Conservation (phyloP, 306 rosid genomes). For the Abrus precatorius region DNA sequence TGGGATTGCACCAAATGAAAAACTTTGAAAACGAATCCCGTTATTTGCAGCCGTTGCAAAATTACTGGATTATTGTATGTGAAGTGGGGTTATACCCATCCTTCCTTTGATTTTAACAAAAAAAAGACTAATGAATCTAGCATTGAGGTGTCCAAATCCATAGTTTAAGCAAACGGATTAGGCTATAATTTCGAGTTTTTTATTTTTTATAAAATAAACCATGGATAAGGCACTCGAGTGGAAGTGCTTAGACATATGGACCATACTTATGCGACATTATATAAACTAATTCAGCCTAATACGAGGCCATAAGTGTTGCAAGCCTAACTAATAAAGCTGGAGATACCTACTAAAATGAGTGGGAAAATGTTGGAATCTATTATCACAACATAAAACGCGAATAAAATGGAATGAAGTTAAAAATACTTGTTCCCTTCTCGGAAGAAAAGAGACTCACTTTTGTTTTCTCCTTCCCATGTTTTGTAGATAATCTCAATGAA, state of each 20-base stretch:
- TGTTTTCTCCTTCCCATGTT: conserved; percentile 10
- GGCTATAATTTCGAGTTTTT: conserved; percentile 31
- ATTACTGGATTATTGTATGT: conserved; percentile 20
- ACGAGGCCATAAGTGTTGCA: conserved; percentile 15
- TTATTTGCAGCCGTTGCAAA: conserved; percentile 12
- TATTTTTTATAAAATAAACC: conserved; percentile 29
- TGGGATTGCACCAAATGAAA: conserved; percentile 23
- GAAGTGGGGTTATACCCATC: conserved; percentile 49
- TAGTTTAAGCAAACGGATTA: conserved; percentile 38
- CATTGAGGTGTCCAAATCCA: conserved; percentile 29
- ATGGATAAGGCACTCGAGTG: conserved; percentile 55
- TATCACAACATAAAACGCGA: conserved; percentile 43
- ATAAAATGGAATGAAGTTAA: conserved; percentile 11
- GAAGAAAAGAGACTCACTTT: conserved; percentile 23
- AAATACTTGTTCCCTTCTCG: conserved; percentile 45
- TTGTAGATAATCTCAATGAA: not conserved
- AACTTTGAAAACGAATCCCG: not conserved
- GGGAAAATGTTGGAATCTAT: conserved; percentile 64
- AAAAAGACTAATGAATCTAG: not conserved
- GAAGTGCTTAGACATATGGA: conserved; percentile 18
- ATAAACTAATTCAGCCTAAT: conserved; percentile 32
- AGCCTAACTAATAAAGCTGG: conserved; percentile 43
- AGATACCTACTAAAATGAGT: conserved; percentile 42
- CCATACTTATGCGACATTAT: not conserved
- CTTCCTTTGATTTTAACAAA: conserved; percentile 24